Percentiles rank a stretch among this genome's conserved stretches.
Conservation (phyloP, 352 stramenopile species). For the Phytophthora podocarpi region DNA sequence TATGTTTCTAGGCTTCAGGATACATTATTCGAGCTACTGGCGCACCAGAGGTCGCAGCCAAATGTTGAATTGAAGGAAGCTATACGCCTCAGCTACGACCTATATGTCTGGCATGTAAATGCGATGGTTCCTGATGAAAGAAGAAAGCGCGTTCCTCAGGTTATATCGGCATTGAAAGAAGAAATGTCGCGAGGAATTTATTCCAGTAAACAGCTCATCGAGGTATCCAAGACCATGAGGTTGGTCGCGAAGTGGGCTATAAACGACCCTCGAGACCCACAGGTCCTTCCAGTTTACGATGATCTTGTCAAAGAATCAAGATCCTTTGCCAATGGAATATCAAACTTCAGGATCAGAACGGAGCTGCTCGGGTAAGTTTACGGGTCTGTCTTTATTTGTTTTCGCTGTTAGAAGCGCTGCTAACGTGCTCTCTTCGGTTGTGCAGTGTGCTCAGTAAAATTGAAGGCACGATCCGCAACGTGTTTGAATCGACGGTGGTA, state of each 20-base stretch:
- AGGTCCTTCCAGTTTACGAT: not conserved
- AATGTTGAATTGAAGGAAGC: not conserved
- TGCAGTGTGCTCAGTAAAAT: not conserved
- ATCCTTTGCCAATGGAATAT: not conserved
- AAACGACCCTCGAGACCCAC: not conserved
- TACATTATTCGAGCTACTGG: not conserved
- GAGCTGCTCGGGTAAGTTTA: not conserved
- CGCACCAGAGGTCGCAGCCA: not conserved
- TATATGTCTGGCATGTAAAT: conserved; percentile 3
- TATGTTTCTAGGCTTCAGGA: not conserved
- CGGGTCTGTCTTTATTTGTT: not conserved
- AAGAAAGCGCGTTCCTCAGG: not conserved
- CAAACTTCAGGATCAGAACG: not conserved
- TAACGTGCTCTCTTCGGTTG: not conserved
- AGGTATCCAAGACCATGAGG: conserved; percentile 5
- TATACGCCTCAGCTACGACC: conserved; percentile 2
- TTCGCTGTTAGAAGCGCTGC: not conserved
- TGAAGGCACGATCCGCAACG: not conserved
- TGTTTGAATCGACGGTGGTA: not conserved
- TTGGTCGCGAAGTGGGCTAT: not conserved
- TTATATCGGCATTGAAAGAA: not conserved
- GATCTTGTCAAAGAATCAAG: not conserved
- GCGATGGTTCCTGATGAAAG: not conserved
- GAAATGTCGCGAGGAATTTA: not conserved
- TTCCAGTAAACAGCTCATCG: not conserved